Evolutionary conservation across 345 rosid genomes (phyloP).

Genomic region (Dipteronia sinensis): DNA sequence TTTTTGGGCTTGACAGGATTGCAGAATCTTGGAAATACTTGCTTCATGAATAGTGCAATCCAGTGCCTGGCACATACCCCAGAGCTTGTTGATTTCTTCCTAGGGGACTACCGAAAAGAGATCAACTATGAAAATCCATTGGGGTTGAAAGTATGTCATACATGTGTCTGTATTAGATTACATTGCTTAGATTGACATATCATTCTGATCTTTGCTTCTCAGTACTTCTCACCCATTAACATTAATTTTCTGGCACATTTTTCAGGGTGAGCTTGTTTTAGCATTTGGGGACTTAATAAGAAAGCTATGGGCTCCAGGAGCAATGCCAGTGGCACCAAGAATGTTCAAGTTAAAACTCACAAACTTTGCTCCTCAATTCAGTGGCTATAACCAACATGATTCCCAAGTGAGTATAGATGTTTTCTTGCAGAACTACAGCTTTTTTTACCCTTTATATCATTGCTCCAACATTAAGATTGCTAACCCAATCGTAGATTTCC

Average conservation of each 20-base stretch:
- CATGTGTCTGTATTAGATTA: neutral
- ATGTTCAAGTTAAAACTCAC: slow-evolving; percentile 64
- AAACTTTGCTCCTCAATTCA: slow-evolving; percentile 69
- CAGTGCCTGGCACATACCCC: slow-evolving; percentile 72
- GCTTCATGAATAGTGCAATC: slow-evolving; percentile 77
- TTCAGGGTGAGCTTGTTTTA: slow-evolving; percentile 69
- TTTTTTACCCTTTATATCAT: neutral
- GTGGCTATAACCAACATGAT: slow-evolving; percentile 77
- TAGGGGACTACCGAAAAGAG: slow-evolving; percentile 64
- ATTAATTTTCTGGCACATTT: slow-evolving; percentile 8
- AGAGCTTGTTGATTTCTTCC: slow-evolving; percentile 70
- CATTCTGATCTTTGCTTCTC: slow-evolving; percentile 2
- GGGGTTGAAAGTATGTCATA: slow-evolving; percentile 56
- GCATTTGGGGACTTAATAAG: slow-evolving; percentile 69
- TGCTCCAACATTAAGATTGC: neutral
- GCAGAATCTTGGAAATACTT: slow-evolving; percentile 74
- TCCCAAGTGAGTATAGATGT: slow-evolving; percentile 54
- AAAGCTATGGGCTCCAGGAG: slow-evolving; percentile 70
- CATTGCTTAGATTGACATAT: neutral
- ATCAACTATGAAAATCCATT: slow-evolving; percentile 59
- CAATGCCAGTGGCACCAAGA: slow-evolving; percentile 53
- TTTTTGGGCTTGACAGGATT: slow-evolving; percentile 65
- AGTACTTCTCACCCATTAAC: neutral
- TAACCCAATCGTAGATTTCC: neutral
- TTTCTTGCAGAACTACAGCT: slow-evolving; percentile 12